phyloP scores from a whole-genome alignment of 1,284 basidiomycete genomes.

The Veloboletus limbatus region DNA sequence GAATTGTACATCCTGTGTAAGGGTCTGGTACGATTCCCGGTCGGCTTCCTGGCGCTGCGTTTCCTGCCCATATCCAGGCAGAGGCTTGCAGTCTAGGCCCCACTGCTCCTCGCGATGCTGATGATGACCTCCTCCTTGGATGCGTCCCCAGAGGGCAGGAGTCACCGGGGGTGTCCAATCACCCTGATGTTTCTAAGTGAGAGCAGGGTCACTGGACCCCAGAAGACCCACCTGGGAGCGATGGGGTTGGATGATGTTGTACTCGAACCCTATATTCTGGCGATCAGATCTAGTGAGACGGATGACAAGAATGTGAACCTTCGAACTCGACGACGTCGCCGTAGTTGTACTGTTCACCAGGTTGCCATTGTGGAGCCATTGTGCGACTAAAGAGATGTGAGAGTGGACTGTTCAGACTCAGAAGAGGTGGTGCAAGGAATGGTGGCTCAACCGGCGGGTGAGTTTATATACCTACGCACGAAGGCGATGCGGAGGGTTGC shows the following conservation, averaged over 20 bases:
- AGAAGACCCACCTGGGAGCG: constrained; percentile 51
- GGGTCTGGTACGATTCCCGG: constrained; percentile 34
- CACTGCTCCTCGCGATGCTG: constrained; percentile 18
- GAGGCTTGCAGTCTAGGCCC: constrained; percentile 15
- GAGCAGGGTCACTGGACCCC: background rate
- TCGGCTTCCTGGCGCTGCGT: constrained; percentile 24
- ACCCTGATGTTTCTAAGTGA: constrained; percentile 35
- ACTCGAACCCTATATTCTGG: constrained; percentile 45
- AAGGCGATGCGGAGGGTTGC: constrained; percentile 9
- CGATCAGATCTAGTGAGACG: constrained; percentile 12
- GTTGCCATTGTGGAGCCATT: constrained; percentile 58
- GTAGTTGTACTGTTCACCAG: constrained; percentile 56
- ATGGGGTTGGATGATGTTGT: constrained; percentile 72
- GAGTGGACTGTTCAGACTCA: constrained; percentile 4
- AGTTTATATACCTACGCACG: constrained; percentile 24
- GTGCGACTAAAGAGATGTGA: constrained; percentile 13
- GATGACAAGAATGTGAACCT: constrained; percentile 37
- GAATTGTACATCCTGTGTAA: constrained; percentile 35
- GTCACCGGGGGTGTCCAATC: constrained; percentile 63
- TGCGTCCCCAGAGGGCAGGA: constrained; percentile 66
- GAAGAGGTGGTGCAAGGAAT: constrained; percentile 2
- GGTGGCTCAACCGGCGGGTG: background rate
- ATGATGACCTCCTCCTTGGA: constrained; percentile 36
- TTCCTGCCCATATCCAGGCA: constrained; percentile 32
- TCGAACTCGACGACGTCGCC: constrained; percentile 58